A percentile compares a stretch with the other conserved stretches of the same genome.
Evolutionary conservation across 371 early-diverging fungal species (phyloP).

Genomic region (Capillidium heterosporum): DNA sequence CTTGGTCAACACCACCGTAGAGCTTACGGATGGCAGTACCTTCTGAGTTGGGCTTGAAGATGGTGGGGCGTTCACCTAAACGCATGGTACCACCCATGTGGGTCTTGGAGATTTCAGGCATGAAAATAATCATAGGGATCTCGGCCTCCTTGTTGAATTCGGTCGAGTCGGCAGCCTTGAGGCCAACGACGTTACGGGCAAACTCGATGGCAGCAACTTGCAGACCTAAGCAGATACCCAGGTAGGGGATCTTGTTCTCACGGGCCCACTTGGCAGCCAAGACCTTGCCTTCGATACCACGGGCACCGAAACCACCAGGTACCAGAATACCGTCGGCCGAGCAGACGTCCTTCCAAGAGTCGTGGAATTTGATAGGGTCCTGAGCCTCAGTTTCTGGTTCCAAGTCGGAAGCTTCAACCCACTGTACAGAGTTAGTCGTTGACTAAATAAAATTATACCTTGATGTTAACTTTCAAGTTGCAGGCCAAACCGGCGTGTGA

Average conservation of each 20-base stretch:
- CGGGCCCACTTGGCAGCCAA: conserved; percentile 95
- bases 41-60: conserved; percentile 52
- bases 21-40: conserved; percentile 31
- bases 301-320: conserved; percentile 98
- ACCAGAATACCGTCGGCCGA: conserved; percentile 92
- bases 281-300: conserved; percentile 96
- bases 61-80: conserved; percentile 76
- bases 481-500: conserved; percentile 80
- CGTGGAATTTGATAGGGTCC: conserved; percentile 81
- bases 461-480: conserved; percentile 62
- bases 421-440: conserved; percentile 17
- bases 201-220: conserved; percentile 98
- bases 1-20: conserved; percentile 39
- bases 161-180: conserved; percentile 67
- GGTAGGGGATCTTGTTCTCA: conserved; percentile 92
- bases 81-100: conserved; percentile 96
- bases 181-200: conserved; percentile 85
- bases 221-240: conserved; percentile 98
- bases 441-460: conserved; percentile 6
- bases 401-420: conserved; percentile 90
- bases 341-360: conserved; percentile 80
- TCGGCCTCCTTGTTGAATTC: conserved; percentile 61
- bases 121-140: conserved; percentile 74
- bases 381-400: conserved; percentile 48
- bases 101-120: conserved; percentile 92